Base-by-base conservation (phyloP, 208 protist species). In the Kentomonas sorsogonicus region DNA sequence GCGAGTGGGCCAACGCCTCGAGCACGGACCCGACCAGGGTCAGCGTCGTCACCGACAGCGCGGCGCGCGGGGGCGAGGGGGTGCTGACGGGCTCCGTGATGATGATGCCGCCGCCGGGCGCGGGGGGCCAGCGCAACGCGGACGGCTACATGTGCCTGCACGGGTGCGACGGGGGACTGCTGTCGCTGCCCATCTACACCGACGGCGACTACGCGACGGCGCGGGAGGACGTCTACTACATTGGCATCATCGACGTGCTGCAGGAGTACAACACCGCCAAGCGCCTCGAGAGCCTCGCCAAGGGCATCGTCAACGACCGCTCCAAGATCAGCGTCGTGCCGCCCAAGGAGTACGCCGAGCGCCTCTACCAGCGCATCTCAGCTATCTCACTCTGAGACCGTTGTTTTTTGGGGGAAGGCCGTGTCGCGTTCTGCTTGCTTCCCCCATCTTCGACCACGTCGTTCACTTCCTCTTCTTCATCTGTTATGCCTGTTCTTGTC, bases 171-270 rank as follows among this genome's bases (percentile, higher is more conserved):
- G 82, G 88, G 1, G 88, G 88, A 4, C 56, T 94, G 33, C 69
- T 89, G 3, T 91, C 84, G 6, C 68, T 90, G 36, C 83, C 83
- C 9, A 88, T 95, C n/a, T 76, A 81, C 59, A 62, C 65, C 39
- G 51, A 64, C 0, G 77, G 70, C 29, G 88, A 91, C 51, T 72
- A 80, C 72, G 77, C 79, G 27, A 85, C 75, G 18, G 74, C 69
- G 46, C 73, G 81, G n/a, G 81, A 91, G 58, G 79, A 93, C 41
- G 79, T 96, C 40, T 96, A 96, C 71, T 94, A 94, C 66, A 43
- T 95, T 22, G 94, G 94, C 27, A 83, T 97, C 51, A 96, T 97
- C 57, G 94, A 97, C 60, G 88, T 97, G 9, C 71, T 97, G 39
- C 89, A 95, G 63, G 79, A 83, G 34, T 97, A 94, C 75, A 94